These are phyloP conservation scores for Starmerella ratchasimensis DNA, from an alignment of 805 yeast genomes.

Conservation along the genomic window DNA sequence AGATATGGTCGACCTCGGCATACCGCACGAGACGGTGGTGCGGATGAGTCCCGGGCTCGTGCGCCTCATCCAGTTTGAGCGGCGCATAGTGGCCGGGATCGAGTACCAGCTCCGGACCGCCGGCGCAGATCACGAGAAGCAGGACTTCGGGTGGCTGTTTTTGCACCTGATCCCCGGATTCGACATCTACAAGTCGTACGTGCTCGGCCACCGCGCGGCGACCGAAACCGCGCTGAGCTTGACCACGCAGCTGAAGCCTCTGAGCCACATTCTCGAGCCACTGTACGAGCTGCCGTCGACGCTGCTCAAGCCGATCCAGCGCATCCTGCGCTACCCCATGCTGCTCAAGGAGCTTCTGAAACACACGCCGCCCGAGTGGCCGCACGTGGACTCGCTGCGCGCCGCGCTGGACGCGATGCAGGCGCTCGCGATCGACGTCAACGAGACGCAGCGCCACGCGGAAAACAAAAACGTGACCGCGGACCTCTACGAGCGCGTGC, in stretches of 20 bases:
- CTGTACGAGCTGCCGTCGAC: constrained; percentile 81
- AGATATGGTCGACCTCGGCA: constrained; percentile 52
- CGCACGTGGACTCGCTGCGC: constrained; percentile 50
- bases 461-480: constrained; percentile 66
- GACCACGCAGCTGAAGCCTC: constrained; percentile 38
- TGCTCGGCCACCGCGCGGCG: constrained; percentile 78
- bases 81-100: constrained; percentile 72
- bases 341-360: constrained; percentile 59
- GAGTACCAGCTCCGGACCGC: constrained; percentile 60
- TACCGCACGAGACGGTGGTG: constrained; percentile 69
- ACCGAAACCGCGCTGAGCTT: constrained; percentile 61
- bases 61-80: constrained; percentile 79
- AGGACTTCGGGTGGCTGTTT: constrained; percentile 80
- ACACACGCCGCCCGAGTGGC: constrained; percentile 39
- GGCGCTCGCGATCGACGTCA: constrained; percentile 74
- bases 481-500: constrained; percentile 58
- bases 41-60: constrained; percentile 71
- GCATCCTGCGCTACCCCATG: constrained; percentile 90
- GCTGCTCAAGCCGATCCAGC: constrained; percentile 85
- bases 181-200: constrained; percentile 85
- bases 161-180: constrained; percentile 76
- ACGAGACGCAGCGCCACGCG: constrained; percentile 84
- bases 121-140: constrained; percentile 36
- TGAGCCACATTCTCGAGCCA: constrained; percentile 56
- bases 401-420: constrained; percentile 61